phyloP scores from a whole-genome alignment of 1,139 yeast genomes.

The Debaryomyces sp. region DNA sequence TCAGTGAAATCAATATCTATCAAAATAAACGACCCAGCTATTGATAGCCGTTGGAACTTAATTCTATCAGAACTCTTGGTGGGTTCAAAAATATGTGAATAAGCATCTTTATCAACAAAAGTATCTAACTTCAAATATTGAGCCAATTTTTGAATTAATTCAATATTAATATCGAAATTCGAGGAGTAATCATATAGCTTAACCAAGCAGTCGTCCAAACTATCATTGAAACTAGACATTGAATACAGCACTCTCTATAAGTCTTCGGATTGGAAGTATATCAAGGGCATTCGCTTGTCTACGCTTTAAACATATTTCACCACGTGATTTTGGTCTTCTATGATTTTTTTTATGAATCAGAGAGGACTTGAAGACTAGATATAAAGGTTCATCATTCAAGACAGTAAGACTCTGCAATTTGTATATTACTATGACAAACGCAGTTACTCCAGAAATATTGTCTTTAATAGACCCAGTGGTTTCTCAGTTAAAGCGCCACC shows the following conservation, averaged over 20 bases:
- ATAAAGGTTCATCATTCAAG: background rate
- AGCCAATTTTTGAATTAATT: constrained; percentile 43
- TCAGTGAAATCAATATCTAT: constrained; percentile 44
- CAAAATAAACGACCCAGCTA: constrained; percentile 46
- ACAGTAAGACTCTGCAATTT: background rate
- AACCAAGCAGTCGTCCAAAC: constrained; percentile 32
- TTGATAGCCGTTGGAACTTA: constrained; percentile 33
- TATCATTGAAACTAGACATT: constrained; percentile 15
- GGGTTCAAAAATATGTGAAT: constrained; percentile 26
- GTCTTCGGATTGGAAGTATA: background rate
- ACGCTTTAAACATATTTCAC: background rate
- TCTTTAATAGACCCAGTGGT: constrained; percentile 44
- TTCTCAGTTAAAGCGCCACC: constrained; percentile 66
- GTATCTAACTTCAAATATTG: constrained; percentile 47
- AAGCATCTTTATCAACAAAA: constrained; percentile 42
- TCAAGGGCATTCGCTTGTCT: background rate
- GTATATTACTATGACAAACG: constrained; percentile 9
- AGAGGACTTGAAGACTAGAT: background rate
- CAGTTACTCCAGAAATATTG: constrained; percentile 36
- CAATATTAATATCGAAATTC: constrained; percentile 39
- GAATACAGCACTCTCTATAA: background rate
- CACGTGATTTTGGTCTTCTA: constrained; percentile 1
- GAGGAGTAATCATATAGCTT: constrained; percentile 35
- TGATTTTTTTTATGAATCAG: constrained; percentile 1
- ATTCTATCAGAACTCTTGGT: constrained; percentile 17